These are phyloP conservation scores for Fusarium brachygibbosum DNA, from an alignment of 2,329 filamentous ascomycete species.

Conservation along the genomic window DNA sequence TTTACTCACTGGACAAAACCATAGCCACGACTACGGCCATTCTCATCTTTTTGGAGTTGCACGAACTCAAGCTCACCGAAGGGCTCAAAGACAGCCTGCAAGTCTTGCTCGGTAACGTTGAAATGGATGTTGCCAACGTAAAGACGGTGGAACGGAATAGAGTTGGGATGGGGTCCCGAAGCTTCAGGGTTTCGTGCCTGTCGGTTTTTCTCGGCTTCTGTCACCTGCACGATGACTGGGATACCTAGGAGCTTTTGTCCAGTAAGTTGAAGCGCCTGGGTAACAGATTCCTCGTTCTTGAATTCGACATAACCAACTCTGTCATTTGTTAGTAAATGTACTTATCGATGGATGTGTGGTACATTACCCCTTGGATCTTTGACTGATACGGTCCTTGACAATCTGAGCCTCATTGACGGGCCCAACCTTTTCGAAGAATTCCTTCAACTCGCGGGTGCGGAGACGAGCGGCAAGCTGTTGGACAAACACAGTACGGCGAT, in stretches of 20 bases:
- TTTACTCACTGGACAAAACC: slow-evolving; percentile 95
- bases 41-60: slow-evolving; percentile 96
- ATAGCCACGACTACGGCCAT: slow-evolving; percentile 90
- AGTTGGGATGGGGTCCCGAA: slow-evolving; percentile 77
- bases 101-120: slow-evolving; percentile 95
- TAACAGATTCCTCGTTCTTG: slow-evolving; percentile 93
- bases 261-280: slow-evolving; percentile 95
- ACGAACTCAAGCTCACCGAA: slow-evolving; percentile 99
- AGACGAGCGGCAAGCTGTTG: slow-evolving; percentile 97
- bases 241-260: slow-evolving; percentile 99
- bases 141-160: slow-evolving; percentile 95
- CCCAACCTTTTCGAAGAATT: slow-evolving; percentile 95
- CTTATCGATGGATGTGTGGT: background rate
- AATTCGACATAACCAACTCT: slow-evolving; percentile 99
- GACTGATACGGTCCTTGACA: slow-evolving; percentile 96
- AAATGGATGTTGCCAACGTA: slow-evolving; percentile 99
- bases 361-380: slow-evolving; percentile 94
- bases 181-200: slow-evolving; percentile 87
- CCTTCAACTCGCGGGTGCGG: slow-evolving; percentile 90
- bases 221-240: slow-evolving; percentile 97
- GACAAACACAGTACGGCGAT: slow-evolving; percentile 96
- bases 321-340: slow-evolving; percentile 50
- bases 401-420: slow-evolving; percentile 98
- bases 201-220: slow-evolving; percentile 99
- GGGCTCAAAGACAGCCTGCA: slow-evolving; percentile 96